Conservation (phyloP, 2,329 filamentous ascomycete genomes). For the Sporothrix protearum region DNA sequence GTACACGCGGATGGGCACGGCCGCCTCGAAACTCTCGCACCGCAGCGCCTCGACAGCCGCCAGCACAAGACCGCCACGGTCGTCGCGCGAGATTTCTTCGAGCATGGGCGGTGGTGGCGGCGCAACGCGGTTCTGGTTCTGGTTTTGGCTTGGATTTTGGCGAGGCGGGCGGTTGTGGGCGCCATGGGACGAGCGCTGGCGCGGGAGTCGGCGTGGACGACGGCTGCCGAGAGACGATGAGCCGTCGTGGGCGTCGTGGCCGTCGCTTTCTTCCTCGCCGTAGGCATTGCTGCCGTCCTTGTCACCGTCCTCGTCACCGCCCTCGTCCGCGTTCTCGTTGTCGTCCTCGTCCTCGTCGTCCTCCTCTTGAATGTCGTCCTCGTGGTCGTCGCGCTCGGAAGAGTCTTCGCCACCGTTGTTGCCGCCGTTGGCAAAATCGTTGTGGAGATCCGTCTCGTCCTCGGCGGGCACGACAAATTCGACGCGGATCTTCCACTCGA, state of each 20-base stretch:
- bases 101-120: conserved; percentile 50
- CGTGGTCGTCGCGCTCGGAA: conserved; percentile 17
- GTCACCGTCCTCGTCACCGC: conserved; percentile 10
- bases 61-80: conserved; percentile 68
- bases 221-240: neutral
- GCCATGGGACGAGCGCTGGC: neutral
- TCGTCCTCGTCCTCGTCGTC: conserved; percentile 31
- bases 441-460: conserved; percentile 32
- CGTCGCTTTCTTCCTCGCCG: neutral
- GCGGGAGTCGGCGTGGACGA: neutral
- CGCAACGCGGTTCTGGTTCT: neutral
- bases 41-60: conserved; percentile 73
- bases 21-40: conserved; percentile 88
- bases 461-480: conserved; percentile 78
- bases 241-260: neutral
- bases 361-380: conserved; percentile 29
- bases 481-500: conserved; percentile 85
- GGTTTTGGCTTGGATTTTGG: neutral
- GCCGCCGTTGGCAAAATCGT: conserved; percentile 34
- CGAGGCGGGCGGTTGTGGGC: neutral
- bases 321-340: conserved; percentile 27
- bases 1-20: conserved; percentile 79
- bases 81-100: conserved; percentile 74
- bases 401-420: conserved; percentile 31
- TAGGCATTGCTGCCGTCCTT: neutral